Base-by-base conservation (phyloP, 345 rosid genomes). In the Linum tenue region DNA sequence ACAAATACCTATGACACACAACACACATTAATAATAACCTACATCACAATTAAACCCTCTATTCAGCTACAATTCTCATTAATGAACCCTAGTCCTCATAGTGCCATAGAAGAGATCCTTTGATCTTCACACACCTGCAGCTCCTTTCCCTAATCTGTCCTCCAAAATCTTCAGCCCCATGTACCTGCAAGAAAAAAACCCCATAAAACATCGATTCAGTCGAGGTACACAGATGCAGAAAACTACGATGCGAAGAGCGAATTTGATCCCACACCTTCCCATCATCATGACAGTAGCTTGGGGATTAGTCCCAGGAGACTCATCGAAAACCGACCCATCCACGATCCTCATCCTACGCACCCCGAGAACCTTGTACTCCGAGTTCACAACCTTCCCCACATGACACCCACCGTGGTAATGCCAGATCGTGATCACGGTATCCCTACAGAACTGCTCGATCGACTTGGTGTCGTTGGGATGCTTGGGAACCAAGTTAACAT, bases 301-400 rank as follows among this genome's bases (percentile, higher is more conserved):
- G 70, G 99, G 97, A 79, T 95, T 95, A 64, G 99, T 91, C 63
- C 99, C 99, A 0, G 99, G 99, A 15, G 99, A 91, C 64, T 83
- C 85, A 11, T 71, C 63, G 65, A 83, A 91, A 3, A 84, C 82
- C 0, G 99, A 95, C 4, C 91, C 96, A 74, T 95, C 99, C 4
- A 95, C 82, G 15, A 91, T 71, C 5, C 97, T 83, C 53, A 95
- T 91, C 84, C 83, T 77, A 4, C 67, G 55, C 31, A 86, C 84
- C 11, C 95, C 95, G 56, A 89, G 81, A 72, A 95, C 91, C 73
- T 70, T 80, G 60, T 67, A 65, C 63, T 83, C 71, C 35, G 69
- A 68, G 72, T 58, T 71, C 65, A 95, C 96, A 15, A 95, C 99
- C 78, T 80, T 84, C 10, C 91, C 91, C 7, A 91, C 95, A 62